Percentiles rank a stretch among this genome's conserved stretches.
phyloP scores from a whole-genome alignment of 106 monocot genomes.

The Amphibolis antarctica region DNA sequence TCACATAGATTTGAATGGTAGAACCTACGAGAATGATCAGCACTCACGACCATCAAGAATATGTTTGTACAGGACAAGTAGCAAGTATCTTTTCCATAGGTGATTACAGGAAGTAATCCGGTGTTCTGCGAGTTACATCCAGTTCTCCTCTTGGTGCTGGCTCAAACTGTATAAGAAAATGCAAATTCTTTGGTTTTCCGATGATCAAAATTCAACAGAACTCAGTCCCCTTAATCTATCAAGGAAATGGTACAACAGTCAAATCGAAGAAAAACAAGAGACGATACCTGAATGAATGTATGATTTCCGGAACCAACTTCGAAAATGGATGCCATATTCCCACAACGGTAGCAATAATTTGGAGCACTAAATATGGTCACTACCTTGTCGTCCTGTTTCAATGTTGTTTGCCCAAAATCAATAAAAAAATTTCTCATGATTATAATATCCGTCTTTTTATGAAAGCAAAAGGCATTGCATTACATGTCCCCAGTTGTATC shows the following conservation, averaged over 20 bases:
- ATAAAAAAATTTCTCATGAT: no score
- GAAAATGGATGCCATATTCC: conserved; percentile 90
- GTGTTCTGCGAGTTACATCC: conserved; percentile 78
- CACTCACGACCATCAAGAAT: background rate
- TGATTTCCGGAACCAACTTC: conserved; percentile 78
- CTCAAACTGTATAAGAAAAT: conserved; percentile 50
- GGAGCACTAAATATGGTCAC: conserved; percentile 95
- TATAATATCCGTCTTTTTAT: background rate
- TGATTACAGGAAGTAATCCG: conserved; percentile 77
- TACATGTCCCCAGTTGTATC: conserved; percentile 93
- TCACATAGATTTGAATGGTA: background rate
- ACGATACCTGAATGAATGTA: conserved; percentile 81
- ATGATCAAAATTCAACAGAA: no score
- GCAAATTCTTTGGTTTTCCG: background rate
- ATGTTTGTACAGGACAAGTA: background rate
- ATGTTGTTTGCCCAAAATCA: no score
- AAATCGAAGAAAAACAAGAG: conserved; percentile 1
- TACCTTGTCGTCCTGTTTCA: conserved; percentile 67
- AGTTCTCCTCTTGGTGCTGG: conserved; percentile 87
- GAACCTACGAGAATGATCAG: background rate
- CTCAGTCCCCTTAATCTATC: background rate
- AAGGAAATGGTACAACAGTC: background rate
- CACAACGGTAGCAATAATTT: conserved; percentile 95
- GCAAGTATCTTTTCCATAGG: no score
- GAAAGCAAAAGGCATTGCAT: background rate